Conservation (phyloP, 768 basidiomycete species). For the Boletus sp. region DNA sequence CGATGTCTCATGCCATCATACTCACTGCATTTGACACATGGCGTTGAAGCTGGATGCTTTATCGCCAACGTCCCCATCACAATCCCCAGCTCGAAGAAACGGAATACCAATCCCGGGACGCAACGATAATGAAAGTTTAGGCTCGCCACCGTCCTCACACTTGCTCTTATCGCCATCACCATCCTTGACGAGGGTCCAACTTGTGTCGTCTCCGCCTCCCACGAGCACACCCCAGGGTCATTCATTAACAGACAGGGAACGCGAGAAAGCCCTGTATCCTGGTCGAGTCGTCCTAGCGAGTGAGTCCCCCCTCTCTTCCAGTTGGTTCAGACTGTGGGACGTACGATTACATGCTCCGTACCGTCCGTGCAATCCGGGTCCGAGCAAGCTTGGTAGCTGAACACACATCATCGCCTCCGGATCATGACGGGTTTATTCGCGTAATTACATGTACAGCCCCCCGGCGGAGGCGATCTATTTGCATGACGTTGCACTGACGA, state of each 20-base stretch:
- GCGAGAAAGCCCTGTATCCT: constrained; percentile 77
- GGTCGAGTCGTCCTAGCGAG: constrained; percentile 82
- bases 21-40: not conserved
- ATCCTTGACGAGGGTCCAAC: constrained; percentile 22
- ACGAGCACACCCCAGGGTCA: constrained; percentile 19
- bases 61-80: constrained; percentile 29
- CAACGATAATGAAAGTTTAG: constrained; percentile 5
- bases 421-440: constrained; percentile 10
- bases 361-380: not conserved
- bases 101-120: constrained; percentile 28
- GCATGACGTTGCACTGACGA: constrained; percentile 11
- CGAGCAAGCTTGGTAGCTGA: not conserved
- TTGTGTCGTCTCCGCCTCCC: constrained; percentile 29
- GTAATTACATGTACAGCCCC: constrained; percentile 7
- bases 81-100: constrained; percentile 25
- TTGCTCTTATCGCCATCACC: constrained; percentile 32
- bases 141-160: constrained; percentile 25
- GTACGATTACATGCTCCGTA: constrained; percentile 1
- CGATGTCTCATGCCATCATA: not conserved
- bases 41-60: constrained; percentile 49
- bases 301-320: constrained; percentile 37
- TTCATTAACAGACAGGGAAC: constrained; percentile 51
- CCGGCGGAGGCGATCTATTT: constrained; percentile 1
- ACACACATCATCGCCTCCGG: constrained; percentile 8
- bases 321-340: not conserved